These are phyloP conservation scores for Gardenia jasminoides DNA, from an alignment of 257 asterid genomes.

Conservation along the genomic window DNA sequence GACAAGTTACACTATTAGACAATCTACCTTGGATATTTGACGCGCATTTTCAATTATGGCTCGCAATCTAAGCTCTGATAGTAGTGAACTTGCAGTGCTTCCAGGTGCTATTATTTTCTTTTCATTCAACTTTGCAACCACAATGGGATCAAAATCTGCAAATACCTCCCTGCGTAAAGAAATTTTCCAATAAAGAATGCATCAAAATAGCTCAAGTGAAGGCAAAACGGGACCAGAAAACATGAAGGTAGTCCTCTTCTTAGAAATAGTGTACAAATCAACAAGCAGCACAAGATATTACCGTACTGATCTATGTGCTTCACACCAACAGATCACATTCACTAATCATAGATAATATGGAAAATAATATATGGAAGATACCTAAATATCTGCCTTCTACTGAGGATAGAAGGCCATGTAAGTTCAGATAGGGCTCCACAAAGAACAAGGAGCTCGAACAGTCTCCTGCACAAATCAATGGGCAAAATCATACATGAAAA, in stretches of 20 bases:
- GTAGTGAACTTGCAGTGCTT: slow-evolving; percentile 30
- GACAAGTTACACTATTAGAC: background rate
- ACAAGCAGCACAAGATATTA: background rate
- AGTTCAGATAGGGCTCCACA: slow-evolving; percentile 42
- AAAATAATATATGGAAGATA: background rate
- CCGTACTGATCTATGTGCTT: background rate
- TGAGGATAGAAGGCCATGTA: slow-evolving; percentile 45
- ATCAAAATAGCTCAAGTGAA: background rate
- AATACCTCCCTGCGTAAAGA: slow-evolving; percentile 36
- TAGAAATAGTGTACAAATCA: background rate
- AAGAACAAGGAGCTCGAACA: slow-evolving; percentile 37
- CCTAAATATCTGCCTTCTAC: slow-evolving; percentile 42
- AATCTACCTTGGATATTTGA: slow-evolving; percentile 39
- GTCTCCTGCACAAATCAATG: slow-evolving; percentile 29
- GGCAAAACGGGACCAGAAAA: background rate
- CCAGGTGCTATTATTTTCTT: slow-evolving; percentile 39
- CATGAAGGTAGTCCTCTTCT: background rate
- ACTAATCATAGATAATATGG: background rate
- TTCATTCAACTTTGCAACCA: slow-evolving; percentile 38
- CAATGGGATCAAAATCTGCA: slow-evolving; percentile 39
- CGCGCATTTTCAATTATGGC: slow-evolving; percentile 45
- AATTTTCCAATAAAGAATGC: background rate
- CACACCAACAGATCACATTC: background rate
- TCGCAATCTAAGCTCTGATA: slow-evolving; percentile 42
- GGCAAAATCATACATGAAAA: background rate